Percentiles rank a stretch among this genome's conserved stretches.
Evolutionary conservation across 345 rosid species (phyloP).

Genomic region (Rhizophora apiculata): DNA sequence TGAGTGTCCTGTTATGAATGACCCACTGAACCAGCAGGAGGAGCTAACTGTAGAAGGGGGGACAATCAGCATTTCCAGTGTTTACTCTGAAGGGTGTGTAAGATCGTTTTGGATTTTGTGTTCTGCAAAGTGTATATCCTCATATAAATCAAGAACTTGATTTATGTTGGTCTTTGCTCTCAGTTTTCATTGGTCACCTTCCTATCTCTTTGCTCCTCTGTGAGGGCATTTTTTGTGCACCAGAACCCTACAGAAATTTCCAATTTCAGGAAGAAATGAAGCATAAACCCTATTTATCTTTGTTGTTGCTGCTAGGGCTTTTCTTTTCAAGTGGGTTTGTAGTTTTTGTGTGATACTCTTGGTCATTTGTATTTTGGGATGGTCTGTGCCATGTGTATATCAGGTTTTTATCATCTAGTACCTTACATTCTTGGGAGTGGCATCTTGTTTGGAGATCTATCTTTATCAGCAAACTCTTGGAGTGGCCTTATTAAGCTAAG

Average conservation of each 20-base stretch:
- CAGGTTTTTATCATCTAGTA: background rate
- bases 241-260: background rate
- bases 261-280: background rate
- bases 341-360: background rate
- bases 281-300: background rate
- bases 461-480: background rate
- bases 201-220: background rate
- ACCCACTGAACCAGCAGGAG: slow-evolving; percentile 14
- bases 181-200: background rate
- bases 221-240: background rate
- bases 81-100: slow-evolving; percentile 30
- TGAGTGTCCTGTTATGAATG: slow-evolving; percentile 47
- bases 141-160: background rate
- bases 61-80: slow-evolving; percentile 27
- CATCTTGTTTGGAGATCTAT: background rate
- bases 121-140: background rate
- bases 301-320: background rate
- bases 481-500: background rate
- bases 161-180: background rate
- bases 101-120: background rate
- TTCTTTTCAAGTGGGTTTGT: background rate
- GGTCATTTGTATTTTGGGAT: background rate
- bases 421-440: background rate
- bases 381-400: background rate
- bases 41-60: slow-evolving; percentile 29